Evolutionary conservation across 352 stramenopile genomes (phyloP).

Genomic region (Phytopythium ostracodes): DNA sequence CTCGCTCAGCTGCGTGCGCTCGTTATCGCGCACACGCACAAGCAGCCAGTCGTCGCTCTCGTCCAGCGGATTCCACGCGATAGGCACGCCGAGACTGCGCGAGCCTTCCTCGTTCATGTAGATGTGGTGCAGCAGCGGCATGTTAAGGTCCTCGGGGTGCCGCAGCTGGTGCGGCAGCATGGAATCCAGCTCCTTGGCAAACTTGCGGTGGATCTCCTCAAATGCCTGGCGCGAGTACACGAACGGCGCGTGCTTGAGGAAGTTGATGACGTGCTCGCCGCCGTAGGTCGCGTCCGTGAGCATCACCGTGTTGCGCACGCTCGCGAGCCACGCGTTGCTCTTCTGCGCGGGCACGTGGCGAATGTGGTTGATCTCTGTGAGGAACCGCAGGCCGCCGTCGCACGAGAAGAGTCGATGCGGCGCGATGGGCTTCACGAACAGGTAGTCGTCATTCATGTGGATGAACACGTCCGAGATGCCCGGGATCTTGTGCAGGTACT

Average conservation of each 20-base stretch:
- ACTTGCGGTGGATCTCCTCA: conserved; percentile 74
- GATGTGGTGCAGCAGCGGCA: conserved; percentile 79
- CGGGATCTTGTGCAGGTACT: conserved; percentile 85
- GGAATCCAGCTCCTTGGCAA: conserved; percentile 40
- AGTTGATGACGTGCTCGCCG: conserved; percentile 83
- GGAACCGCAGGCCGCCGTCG: conserved; percentile 60
- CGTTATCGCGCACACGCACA: conserved; percentile 58
- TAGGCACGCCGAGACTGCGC: conserved; percentile 43
- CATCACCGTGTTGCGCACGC: conserved; percentile 71
- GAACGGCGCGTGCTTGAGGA: conserved; percentile 83
- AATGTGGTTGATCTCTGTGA: conserved; percentile 86
- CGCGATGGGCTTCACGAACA: conserved; percentile 80
- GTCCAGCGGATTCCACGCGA: conserved; percentile 8
- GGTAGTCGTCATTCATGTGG: conserved; percentile 90
- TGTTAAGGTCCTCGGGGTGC: conserved; percentile 69
- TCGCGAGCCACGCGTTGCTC: conserved; percentile 68
- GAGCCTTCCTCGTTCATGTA: conserved; percentile 84
- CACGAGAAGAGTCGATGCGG: conserved; percentile 85
- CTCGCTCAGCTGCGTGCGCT: conserved; percentile 25
- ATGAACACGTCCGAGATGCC: conserved; percentile 86
- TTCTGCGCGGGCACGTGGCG: conserved; percentile 60
- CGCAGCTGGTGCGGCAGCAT: conserved; percentile 63
- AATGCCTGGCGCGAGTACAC: conserved; percentile 75
- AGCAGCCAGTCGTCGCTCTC: conserved; percentile 84
- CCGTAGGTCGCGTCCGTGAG: conserved; percentile 71